Base-by-base conservation (phyloP, 73 alveolate genomes). In the Tetrahymena thermophila region DNA sequence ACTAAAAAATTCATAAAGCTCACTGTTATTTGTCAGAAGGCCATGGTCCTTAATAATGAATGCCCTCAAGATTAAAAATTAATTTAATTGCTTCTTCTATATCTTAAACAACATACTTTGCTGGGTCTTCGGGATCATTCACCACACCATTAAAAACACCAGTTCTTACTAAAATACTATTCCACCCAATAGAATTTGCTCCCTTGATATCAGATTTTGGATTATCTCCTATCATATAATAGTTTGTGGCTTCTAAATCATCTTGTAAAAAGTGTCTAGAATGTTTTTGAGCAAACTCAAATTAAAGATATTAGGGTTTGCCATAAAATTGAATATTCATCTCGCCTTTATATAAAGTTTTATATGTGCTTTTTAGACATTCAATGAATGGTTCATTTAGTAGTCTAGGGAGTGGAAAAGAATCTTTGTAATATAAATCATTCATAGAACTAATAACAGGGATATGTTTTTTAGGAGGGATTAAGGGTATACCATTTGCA, bases 201-300 rank as follows among this genome's bases (percentile, higher is more conserved):
- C 94, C 94, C 28, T 85, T 85, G 34, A 85, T 85, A 85, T 85
- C 94, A 19, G 94, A 38, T 85, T 85, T 85, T 28, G 94, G 94
- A 34, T 85, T 85, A 85, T 85, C 94, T 42, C 94, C 94, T 34
- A 85, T 42, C 56, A 37, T 85, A 8, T 85, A 85, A 25, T 34
- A 38, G 84, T 37, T 13, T 4, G 35, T 85, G 1, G 84, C 94
- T 38, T 85, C 58, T 85, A 71, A 71, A 71, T 71, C 40, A 71
- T 71, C 89, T 71, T 71, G 2, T 71, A 71, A 71, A 34, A 71
- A 71, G 31, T 71, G 89, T 71, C 31, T 71, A 0, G 89, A 71
- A 11, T 71, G 89, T 8, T 71, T 28, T 19, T 71, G 37, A 71
- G 89, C 89, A 71, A 71, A 71, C 31, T 71, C 89, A 71, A 71